These are phyloP conservation scores for Fraxinus platypoda DNA, from an alignment of 305 asterid species.

Conservation along the genomic window DNA sequence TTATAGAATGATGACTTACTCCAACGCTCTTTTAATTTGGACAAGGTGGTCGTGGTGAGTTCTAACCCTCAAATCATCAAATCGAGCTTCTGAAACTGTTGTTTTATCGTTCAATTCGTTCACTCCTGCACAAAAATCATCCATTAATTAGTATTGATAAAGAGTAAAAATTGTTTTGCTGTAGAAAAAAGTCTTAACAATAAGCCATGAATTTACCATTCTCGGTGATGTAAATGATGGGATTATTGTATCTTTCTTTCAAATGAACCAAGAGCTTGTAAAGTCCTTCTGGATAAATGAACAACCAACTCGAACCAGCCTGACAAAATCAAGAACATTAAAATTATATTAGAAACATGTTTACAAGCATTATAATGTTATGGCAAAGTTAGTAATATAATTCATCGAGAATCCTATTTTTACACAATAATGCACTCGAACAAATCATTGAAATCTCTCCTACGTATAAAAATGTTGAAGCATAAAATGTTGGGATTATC, in stretches of 20 bases:
- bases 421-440: not conserved
- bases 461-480: not conserved
- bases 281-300: not conserved
- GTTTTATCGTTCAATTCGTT: not conserved
- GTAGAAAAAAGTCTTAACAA: not conserved
- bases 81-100: not conserved
- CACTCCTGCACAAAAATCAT: not conserved
- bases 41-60: not conserved
- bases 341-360: not conserved
- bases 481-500: not conserved
- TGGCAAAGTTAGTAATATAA: not conserved
- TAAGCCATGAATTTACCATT: not conserved
- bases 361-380: not conserved
- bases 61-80: not conserved
- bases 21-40: not conserved
- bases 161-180: not conserved
- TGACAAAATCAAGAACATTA: not conserved
- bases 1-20: not conserved
- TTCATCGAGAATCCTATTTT: no score
- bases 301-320: constrained; percentile 3
- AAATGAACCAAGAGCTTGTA: not conserved
- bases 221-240: not conserved
- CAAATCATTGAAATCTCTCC: not conserved
- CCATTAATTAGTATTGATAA: not conserved
- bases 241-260: not conserved